phyloP scores from a whole-genome alignment of 106 monocot species.

The Acorus calamus region DNA sequence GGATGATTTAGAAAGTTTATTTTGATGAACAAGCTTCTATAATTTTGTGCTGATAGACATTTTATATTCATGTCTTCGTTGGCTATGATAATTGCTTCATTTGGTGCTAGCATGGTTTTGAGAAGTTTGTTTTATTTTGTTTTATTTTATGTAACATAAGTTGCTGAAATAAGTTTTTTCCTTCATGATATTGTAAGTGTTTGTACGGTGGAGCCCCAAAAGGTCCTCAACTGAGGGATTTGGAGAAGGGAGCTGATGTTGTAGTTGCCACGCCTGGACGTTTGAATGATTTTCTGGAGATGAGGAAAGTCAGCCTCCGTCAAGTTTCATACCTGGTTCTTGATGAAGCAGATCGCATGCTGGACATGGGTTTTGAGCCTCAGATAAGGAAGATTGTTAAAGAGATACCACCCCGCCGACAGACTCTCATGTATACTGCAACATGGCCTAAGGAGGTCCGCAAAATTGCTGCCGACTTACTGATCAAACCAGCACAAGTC shows the following conservation, averaged over 20 bases:
- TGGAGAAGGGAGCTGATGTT: conserved; percentile 83
- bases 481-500: conserved; percentile 54
- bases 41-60: no score
- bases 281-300: conserved; percentile 81
- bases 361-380: conserved; percentile 93
- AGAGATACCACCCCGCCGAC: conserved; percentile 51
- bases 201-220: conserved; percentile 97
- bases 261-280: conserved; percentile 91
- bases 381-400: conserved; percentile 82
- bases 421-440: conserved; percentile 90
- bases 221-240: conserved; percentile 75
- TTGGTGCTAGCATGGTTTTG: no score
- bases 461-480: conserved; percentile 64
- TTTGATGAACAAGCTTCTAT: no score
- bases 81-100: no score
- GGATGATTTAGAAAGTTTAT: no score
- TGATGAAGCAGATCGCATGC: conserved; percentile 86
- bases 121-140: no score
- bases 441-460: conserved; percentile 87
- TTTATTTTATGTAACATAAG: no score
- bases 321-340: conserved; percentile 79
- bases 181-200: conserved; percentile 33
- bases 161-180: neutral
- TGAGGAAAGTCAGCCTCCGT: conserved; percentile 55
- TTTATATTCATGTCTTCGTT: no score